A percentile compares a stretch with the other conserved stretches of the same genome.
Evolutionary conservation across 2,329 filamentous ascomycete species (phyloP).

Genomic region (Pseudogymnoascus sp.): DNA sequence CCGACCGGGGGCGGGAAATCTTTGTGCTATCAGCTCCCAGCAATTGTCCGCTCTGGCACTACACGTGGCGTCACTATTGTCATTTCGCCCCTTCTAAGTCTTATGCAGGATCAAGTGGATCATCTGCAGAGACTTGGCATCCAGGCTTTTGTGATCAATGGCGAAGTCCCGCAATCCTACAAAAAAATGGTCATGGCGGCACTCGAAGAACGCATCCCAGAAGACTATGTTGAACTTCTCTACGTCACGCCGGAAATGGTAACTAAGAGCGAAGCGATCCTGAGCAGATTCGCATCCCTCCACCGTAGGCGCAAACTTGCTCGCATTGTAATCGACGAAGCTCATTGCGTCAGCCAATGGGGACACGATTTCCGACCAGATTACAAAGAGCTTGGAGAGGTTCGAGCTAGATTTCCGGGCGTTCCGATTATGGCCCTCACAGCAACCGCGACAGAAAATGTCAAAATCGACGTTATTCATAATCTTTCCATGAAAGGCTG

Average conservation of each 20-base stretch:
- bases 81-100: conserved; percentile 84
- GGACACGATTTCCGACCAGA: conserved; percentile 96
- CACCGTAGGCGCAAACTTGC: conserved; percentile 66
- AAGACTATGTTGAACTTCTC: conserved; percentile 73
- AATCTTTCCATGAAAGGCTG: conserved; percentile 78
- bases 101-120: conserved; percentile 95
- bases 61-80: conserved; percentile 86
- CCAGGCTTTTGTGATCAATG: conserved; percentile 73
- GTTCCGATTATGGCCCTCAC: conserved; percentile 93
- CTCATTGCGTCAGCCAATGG: conserved; percentile 99
- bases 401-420: conserved; percentile 63
- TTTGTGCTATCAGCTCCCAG: conserved; percentile 90
- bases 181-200: conserved; percentile 61
- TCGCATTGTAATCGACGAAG: conserved; percentile 92
- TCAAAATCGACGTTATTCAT: conserved; percentile 83
- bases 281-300: conserved; percentile 57
- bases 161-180: conserved; percentile 58
- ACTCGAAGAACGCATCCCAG: conserved; percentile 52
- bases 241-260: conserved; percentile 98
- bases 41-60: conserved; percentile 70
- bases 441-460: conserved; percentile 87
- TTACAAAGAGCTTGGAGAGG: conserved; percentile 75
- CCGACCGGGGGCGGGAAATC: conserved; percentile 96
- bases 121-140: conserved; percentile 70
- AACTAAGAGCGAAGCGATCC: conserved; percentile 66